These are phyloP conservation scores for Quercus wislizeni DNA, from an alignment of 306 rosid genomes.

Conservation along the genomic window DNA sequence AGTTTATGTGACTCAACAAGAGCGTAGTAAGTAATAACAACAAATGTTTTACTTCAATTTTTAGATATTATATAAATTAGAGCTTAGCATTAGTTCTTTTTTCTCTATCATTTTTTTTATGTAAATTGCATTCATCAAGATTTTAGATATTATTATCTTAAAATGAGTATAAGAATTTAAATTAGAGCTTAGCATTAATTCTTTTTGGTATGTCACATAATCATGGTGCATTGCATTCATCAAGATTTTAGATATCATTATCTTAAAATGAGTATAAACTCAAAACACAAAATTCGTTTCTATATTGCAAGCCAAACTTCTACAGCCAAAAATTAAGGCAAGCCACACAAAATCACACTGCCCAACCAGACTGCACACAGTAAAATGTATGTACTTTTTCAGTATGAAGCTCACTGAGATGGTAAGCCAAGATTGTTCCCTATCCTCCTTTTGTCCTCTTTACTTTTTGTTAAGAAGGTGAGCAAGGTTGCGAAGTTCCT, in stretches of 20 bases:
- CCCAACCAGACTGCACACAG: neutral
- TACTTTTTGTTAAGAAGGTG: conserved; percentile 77
- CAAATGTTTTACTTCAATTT: no score
- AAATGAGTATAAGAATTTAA: no score
- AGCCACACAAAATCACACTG: conserved; percentile 1
- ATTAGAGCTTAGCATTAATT: no score
- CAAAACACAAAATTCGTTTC: neutral
- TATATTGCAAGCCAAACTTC: neutral
- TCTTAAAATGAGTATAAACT: neutral
- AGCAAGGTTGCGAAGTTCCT: conserved; percentile 90
- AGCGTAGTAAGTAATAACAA: no score
- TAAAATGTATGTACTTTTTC: conserved; percentile 3
- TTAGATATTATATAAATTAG: no score
- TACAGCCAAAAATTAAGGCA: neutral
- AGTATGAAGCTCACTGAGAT: conserved; percentile 36
- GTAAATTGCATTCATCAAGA: no score
- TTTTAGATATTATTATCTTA: no score
- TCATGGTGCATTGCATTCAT: neutral
- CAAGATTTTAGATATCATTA: neutral
- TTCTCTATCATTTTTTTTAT: no score
- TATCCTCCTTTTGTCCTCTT: conserved; percentile 1
- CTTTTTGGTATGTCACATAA: neutral
- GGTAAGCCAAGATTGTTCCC: conserved; percentile 28
- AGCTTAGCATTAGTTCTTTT: no score
- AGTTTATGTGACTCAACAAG: no score